These are phyloP conservation scores for Monilinia fructicola DNA, from an alignment of 2,329 filamentous ascomycete species.

Conservation along the genomic window DNA sequence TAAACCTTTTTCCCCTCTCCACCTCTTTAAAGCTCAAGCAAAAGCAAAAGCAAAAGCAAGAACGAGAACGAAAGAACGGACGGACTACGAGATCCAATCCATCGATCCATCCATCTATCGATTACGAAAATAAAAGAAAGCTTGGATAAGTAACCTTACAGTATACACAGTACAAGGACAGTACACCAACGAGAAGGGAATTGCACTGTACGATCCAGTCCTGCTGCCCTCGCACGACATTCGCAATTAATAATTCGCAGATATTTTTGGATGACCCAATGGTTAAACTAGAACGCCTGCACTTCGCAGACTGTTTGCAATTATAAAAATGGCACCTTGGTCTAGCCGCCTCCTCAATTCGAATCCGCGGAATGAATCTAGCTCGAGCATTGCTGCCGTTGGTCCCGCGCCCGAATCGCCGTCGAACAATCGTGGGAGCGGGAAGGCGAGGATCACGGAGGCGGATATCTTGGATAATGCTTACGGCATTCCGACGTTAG, in stretches of 20 bases:
- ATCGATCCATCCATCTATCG: not conserved
- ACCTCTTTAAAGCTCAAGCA: conserved; percentile 18
- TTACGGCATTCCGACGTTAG: conserved; percentile 37
- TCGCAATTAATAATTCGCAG: conserved; percentile 19
- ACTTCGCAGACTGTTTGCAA: conserved; percentile 18
- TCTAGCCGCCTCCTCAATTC: conserved; percentile 37
- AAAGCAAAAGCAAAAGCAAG: too few relatives aligned
- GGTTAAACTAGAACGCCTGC: conserved; percentile 19
- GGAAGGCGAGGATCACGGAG: conserved; percentile 35
- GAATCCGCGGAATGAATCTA: conserved; percentile 33
- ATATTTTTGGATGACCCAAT: conserved; percentile 23
- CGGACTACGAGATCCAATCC: not conserved
- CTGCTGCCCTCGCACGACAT: conserved; percentile 27
- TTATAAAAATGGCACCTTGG: conserved; percentile 40
- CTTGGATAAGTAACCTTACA: conserved; percentile 1
- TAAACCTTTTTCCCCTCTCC: not conserved
- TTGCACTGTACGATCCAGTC: not conserved
- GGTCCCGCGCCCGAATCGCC: conserved; percentile 17
- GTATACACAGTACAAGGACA: too few relatives aligned
- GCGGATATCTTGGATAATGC: conserved; percentile 39
- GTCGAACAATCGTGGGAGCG: conserved; percentile 3
- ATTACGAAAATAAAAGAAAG: conserved; percentile 16
- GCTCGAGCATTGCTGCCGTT: conserved; percentile 16
- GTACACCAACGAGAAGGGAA: conserved; percentile 6
- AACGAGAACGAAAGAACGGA: conserved; percentile 17